A percentile compares a stretch with the other conserved stretches of the same genome.
Evolutionary conservation across 257 asterid species (phyloP).

Genomic region (Solanum paucissectum): DNA sequence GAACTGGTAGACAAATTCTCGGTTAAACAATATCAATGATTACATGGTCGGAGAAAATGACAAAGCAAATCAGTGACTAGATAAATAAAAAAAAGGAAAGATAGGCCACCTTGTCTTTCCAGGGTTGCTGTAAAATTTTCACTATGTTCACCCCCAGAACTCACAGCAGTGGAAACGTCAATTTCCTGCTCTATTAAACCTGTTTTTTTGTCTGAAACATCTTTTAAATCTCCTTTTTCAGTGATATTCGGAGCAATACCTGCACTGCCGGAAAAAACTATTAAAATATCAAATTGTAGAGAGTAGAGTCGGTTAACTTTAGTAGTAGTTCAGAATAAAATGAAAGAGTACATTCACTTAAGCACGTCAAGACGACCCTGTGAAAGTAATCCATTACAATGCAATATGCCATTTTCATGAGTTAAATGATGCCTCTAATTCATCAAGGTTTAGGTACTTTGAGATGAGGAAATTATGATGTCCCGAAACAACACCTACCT

Average conservation of each 20-base stretch:
- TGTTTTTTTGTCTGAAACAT: constrained; percentile 18
- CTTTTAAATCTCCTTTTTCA: constrained; percentile 19
- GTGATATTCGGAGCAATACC: constrained; percentile 10
- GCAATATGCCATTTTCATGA: not conserved
- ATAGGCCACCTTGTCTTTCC: constrained; percentile 24
- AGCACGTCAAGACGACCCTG: not conserved
- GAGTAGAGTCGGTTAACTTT: not conserved
- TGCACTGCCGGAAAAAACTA: constrained; percentile 1
- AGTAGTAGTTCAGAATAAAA: not conserved
- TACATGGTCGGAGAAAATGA: not conserved
- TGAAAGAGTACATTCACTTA: not conserved
- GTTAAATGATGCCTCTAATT: not conserved
- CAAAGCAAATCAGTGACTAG: not conserved
- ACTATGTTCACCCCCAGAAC: constrained; percentile 17
- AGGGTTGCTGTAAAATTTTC: constrained; percentile 9
- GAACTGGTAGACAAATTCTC: not conserved
- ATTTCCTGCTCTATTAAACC: constrained; percentile 17
- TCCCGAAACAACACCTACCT: not conserved
- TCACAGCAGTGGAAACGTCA: constrained; percentile 11
- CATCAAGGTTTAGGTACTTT: not conserved
- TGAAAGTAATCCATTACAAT: not conserved
- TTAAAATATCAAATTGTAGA: not conserved
- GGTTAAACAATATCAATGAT: not conserved
- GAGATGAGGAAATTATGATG: not conserved
- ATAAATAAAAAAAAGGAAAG: not conserved